Evolutionary conservation across 2,329 filamentous ascomycete species (phyloP).

Genomic region (Neoarthrinium moseri): DNA sequence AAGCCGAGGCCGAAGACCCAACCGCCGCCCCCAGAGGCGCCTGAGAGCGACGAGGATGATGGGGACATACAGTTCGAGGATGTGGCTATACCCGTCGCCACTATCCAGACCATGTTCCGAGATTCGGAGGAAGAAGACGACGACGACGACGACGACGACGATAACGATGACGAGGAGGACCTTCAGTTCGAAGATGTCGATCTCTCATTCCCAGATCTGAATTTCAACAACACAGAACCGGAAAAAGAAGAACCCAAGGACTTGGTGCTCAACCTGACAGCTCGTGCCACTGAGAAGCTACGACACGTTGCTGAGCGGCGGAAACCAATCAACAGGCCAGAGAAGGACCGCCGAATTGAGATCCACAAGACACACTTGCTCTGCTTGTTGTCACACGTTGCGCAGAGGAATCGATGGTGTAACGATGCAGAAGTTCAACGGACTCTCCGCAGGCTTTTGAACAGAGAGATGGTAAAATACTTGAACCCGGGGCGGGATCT

Average conservation of each 20-base stretch:
- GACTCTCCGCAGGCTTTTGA: slow-evolving; percentile 62
- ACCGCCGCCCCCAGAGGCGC: slow-evolving; percentile 6
- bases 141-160: slow-evolving; percentile 38
- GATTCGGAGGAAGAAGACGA: slow-evolving; percentile 45
- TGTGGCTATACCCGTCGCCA: slow-evolving; percentile 44
- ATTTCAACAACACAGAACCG: slow-evolving; percentile 13
- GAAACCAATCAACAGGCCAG: slow-evolving; percentile 53
- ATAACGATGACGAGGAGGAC: slow-evolving; percentile 39
- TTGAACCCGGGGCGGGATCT: slow-evolving; percentile 67
- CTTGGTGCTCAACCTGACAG: slow-evolving; percentile 53
- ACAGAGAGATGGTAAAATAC: slow-evolving; percentile 62
- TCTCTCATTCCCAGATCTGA: slow-evolving; percentile 30
- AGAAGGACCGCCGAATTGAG: slow-evolving; percentile 60
- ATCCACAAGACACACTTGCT: slow-evolving; percentile 87
- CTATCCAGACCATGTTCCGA: slow-evolving; percentile 49
- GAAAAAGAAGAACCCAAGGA: slow-evolving; percentile 20
- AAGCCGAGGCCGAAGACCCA: slow-evolving; percentile 12
- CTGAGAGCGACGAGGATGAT: slow-evolving; percentile 34
- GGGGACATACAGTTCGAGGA: slow-evolving; percentile 50
- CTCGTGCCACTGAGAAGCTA: slow-evolving; percentile 34
- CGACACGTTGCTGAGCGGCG: slow-evolving; percentile 38
- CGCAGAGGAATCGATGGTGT: slow-evolving; percentile 84
- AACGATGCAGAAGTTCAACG: slow-evolving; percentile 71
- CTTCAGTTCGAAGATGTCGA: slow-evolving; percentile 49
- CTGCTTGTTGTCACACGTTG: slow-evolving; percentile 76